phyloP scores from a whole-genome alignment of 1,139 yeast species.

The Yamadazyma siamensis region DNA sequence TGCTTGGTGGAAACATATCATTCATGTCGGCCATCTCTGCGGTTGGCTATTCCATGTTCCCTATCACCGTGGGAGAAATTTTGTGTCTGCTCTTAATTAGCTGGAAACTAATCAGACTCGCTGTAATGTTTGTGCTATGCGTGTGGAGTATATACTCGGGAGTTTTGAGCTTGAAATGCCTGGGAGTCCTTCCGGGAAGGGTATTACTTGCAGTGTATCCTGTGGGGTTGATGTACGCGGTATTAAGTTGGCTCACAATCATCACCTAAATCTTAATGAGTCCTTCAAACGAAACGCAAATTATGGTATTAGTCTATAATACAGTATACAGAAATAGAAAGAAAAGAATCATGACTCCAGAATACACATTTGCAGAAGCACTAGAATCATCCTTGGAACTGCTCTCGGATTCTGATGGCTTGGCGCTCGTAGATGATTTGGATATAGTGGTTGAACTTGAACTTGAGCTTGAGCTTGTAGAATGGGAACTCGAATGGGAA shows the following conservation, averaged over 20 bases:
- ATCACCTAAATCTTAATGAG: slow-evolving; percentile 60
- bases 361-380: slow-evolving; percentile 7
- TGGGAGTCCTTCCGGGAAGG: slow-evolving; percentile 68
- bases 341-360: slow-evolving; percentile 2
- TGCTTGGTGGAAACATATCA: slow-evolving; percentile 66
- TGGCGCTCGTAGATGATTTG: slow-evolving; percentile 1
- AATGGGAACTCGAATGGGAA: slow-evolving; percentile 1
- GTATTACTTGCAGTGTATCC: slow-evolving; percentile 76
- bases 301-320: slow-evolving; percentile 3
- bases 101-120: slow-evolving; percentile 53
- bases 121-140: slow-evolving; percentile 50
- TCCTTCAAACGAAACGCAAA: neutral
- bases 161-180: slow-evolving; percentile 60
- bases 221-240: slow-evolving; percentile 68
- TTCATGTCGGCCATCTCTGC: slow-evolving; percentile 80
- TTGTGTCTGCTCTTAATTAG: slow-evolving; percentile 52
- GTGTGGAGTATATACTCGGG: slow-evolving; percentile 75
- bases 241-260: slow-evolving; percentile 76
- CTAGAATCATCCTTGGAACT: too few relatives aligned
- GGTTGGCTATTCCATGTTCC: slow-evolving; percentile 79
- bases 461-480: slow-evolving; percentile 2
- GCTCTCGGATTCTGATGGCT: slow-evolving; percentile 3
- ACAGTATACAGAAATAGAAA: slow-evolving; percentile 4
- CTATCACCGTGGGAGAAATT: slow-evolving; percentile 64
- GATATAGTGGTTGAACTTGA: slow-evolving; percentile 1